Evolutionary conservation across 2,329 filamentous ascomycete genomes (phyloP).

Genomic region (Aspergillus pseudonomiae): DNA sequence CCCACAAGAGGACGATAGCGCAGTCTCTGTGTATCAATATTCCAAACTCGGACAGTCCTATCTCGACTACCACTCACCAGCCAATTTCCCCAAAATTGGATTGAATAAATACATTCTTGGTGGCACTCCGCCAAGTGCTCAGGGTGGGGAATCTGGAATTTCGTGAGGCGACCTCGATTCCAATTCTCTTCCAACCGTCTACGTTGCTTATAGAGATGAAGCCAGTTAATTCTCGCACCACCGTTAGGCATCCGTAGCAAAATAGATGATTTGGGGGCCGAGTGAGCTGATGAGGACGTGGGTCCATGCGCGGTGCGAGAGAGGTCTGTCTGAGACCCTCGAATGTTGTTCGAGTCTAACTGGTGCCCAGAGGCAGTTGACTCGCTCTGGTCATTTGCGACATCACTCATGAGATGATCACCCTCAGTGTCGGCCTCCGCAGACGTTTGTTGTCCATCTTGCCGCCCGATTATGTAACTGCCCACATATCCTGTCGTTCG

Average conservation of each 20-base stretch:
- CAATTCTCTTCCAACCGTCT: constrained; percentile 86
- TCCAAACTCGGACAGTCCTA: constrained; percentile 85
- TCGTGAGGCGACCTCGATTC: constrained; percentile 77
- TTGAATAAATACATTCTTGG: constrained; percentile 88
- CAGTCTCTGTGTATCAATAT: constrained; percentile 79
- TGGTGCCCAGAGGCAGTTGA: constrained; percentile 20
- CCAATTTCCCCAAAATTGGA: constrained; percentile 84
- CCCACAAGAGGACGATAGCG: constrained; percentile 71
- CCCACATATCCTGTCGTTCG: constrained; percentile 31
- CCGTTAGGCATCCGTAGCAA: constrained; percentile 38
- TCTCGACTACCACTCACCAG: constrained; percentile 94
- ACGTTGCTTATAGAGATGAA: constrained; percentile 88
- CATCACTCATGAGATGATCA: constrained; percentile 50
- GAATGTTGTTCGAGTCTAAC: constrained; percentile 21
- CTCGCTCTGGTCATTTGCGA: constrained; percentile 26
- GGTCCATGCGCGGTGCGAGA: constrained; percentile 15
- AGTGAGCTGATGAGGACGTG: constrained; percentile 15
- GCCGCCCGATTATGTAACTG: constrained; percentile 4
- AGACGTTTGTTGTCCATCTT: constrained; percentile 8
- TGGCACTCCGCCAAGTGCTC: constrained; percentile 80
- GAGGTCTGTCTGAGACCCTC: constrained; percentile 10
- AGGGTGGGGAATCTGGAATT: constrained; percentile 90
- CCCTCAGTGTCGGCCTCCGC: constrained; percentile 38
- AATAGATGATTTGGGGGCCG: constrained; percentile 36
- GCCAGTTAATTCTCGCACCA: constrained; percentile 75